Conservation (phyloP, 2,329 filamentous ascomycete species). For the Fusarium sp. region DNA sequence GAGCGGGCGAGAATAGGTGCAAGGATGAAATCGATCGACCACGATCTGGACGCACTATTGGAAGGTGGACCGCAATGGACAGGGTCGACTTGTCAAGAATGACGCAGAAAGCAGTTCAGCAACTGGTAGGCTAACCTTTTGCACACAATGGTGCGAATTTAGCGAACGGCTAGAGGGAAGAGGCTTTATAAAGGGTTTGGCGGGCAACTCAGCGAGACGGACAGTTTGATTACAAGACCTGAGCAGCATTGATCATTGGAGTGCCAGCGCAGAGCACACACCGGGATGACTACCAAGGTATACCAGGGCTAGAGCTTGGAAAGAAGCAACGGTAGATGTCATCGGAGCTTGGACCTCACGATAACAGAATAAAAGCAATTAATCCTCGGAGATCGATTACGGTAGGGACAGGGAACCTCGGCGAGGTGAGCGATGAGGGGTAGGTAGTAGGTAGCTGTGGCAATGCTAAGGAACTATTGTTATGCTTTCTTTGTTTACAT, state of each 20-base stretch:
- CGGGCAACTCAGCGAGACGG: constrained; percentile 39
- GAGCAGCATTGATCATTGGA: constrained; percentile 42
- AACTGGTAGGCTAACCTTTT: not conserved
- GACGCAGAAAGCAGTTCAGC: constrained; percentile 16
- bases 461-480: constrained; percentile 31
- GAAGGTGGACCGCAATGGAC: not conserved
- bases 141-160: constrained; percentile 46
- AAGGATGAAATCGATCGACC: constrained; percentile 9
- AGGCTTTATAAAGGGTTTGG: constrained; percentile 35
- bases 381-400: constrained; percentile 19
- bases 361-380: constrained; percentile 9
- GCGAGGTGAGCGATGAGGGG: constrained; percentile 17
- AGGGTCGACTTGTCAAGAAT: constrained; percentile 4
- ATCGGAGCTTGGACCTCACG: constrained; percentile 20
- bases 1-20: not conserved
- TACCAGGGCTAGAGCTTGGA: constrained; percentile 18
- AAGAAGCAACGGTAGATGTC: constrained; percentile 17
- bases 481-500: constrained; percentile 40
- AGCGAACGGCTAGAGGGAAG: constrained; percentile 38
- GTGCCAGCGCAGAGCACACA: constrained; percentile 33
- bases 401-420: constrained; percentile 3
- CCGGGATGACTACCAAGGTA: constrained; percentile 8
- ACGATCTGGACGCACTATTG: constrained; percentile 54
- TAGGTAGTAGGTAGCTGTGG: constrained; percentile 15
- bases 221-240: constrained; percentile 41